phyloP scores from a whole-genome alignment of 108 stramenopile genomes.

The Cyclotella distinguenda region DNA sequence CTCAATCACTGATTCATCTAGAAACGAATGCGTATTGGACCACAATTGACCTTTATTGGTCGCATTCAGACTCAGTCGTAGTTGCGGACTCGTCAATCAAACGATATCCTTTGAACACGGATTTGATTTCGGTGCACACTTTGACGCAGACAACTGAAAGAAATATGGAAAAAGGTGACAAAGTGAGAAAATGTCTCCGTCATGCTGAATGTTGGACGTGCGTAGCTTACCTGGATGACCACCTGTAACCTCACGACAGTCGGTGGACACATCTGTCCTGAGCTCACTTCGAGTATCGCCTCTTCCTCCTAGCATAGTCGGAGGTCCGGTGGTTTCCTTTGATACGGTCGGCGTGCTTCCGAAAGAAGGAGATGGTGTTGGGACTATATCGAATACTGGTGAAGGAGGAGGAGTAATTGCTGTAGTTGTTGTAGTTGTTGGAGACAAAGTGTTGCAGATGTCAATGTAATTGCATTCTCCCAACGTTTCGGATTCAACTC shows the following conservation, averaged over 20 bases:
- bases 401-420: neutral
- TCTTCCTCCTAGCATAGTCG: neutral
- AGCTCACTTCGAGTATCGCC: neutral
- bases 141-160: conserved; percentile 4
- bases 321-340: conserved; percentile 11
- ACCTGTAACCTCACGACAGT: conserved; percentile 9
- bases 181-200: no score
- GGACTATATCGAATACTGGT: no score
- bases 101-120: neutral
- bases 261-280: neutral
- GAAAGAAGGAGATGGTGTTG: no score
- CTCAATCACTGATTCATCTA: no score
- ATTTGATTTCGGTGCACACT: conserved; percentile 4
- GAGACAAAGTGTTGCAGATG: conserved; percentile 6
- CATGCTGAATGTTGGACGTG: no score
- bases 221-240: no score
- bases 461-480: conserved; percentile 1
- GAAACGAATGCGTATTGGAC: no score
- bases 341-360: conserved; percentile 10
- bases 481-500: neutral
- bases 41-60: no score
- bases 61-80: neutral
- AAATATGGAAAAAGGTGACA: no score
- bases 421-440: neutral
- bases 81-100: conserved; percentile 1